Evolutionary conservation across 306 rosid species (phyloP).

Genomic region (Sicyos edulis): DNA sequence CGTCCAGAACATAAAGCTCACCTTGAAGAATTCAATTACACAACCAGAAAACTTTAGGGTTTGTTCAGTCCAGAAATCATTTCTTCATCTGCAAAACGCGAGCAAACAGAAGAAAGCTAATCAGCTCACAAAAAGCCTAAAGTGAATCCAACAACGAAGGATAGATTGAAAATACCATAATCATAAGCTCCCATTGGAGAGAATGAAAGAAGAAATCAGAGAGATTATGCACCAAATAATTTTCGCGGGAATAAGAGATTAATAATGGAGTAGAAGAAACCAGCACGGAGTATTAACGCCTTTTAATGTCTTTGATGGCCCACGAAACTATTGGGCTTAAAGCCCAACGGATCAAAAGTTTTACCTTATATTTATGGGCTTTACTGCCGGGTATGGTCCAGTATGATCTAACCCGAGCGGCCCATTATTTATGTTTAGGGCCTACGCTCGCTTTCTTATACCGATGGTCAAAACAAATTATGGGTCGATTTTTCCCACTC

Average conservation of each 20-base stretch:
- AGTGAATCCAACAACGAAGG: not conserved
- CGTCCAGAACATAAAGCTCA: not conserved
- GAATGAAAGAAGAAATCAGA: not conserved
- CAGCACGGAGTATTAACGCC: not conserved
- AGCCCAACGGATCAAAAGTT: no score
- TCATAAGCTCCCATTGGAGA: not conserved
- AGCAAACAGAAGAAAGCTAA: not conserved
- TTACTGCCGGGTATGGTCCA: no score
- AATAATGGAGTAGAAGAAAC: not conserved
- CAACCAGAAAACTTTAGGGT: conserved; percentile 5
- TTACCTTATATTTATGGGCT: no score
- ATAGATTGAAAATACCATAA: not conserved
- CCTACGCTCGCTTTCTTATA: no score
- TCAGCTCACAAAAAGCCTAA: not conserved
- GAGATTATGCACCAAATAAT: not conserved
- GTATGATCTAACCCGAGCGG: no score
- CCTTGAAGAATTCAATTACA: not conserved
- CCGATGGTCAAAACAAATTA: no score
- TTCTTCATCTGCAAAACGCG: not conserved
- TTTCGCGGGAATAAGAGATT: conserved; percentile 20
- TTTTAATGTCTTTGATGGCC: not conserved
- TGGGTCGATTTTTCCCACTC: no score
- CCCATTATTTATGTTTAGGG: no score
- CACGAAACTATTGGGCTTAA: not conserved
- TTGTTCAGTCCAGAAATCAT: not conserved